A percentile compares a stretch with the other conserved stretches of the same genome.
phyloP scores from a whole-genome alignment of 352 stramenopile species.

The Pythium oligandrum region DNA sequence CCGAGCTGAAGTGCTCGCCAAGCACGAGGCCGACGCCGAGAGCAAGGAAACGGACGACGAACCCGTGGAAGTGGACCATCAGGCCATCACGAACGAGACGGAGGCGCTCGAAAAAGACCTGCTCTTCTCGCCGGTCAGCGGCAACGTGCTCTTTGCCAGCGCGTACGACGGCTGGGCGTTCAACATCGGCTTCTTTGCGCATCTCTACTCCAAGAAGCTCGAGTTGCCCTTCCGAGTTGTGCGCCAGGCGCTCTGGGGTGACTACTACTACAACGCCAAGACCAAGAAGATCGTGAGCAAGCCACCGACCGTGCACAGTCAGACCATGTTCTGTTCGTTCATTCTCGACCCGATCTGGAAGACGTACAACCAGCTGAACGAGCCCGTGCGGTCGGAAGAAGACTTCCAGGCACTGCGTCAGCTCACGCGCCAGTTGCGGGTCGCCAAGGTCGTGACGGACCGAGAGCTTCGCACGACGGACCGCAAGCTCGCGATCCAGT shows the following conservation, averaged over 20 bases:
- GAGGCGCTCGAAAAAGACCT: conserved; percentile 62
- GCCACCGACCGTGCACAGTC: conserved; percentile 56
- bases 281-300: conserved; percentile 87
- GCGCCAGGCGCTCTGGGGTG: conserved; percentile 87
- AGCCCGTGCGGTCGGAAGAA: conserved; percentile 36
- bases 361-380: conserved; percentile 66
- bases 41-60: conserved; percentile 14
- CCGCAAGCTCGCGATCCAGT: conserved; percentile 51
- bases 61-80: conserved; percentile 24
- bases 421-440: conserved; percentile 58
- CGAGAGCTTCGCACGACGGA: conserved; percentile 70
- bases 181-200: conserved; percentile 75
- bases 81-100: conserved; percentile 64
- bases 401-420: conserved; percentile 54
- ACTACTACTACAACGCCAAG: conserved; percentile 89
- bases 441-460: conserved; percentile 63
- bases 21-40: conserved; percentile 43
- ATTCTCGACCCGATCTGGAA: conserved; percentile 90
- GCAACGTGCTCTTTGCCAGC: conserved; percentile 93
- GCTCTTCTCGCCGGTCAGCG: conserved; percentile 81
- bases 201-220: conserved; percentile 68
- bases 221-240: conserved; percentile 58
- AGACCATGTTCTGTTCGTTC: conserved; percentile 92
- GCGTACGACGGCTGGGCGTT: conserved; percentile 93
- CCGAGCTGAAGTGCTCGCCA: conserved; percentile 61